Conservation (phyloP, 2,329 filamentous ascomycete genomes). For the Fusarium palustre region DNA sequence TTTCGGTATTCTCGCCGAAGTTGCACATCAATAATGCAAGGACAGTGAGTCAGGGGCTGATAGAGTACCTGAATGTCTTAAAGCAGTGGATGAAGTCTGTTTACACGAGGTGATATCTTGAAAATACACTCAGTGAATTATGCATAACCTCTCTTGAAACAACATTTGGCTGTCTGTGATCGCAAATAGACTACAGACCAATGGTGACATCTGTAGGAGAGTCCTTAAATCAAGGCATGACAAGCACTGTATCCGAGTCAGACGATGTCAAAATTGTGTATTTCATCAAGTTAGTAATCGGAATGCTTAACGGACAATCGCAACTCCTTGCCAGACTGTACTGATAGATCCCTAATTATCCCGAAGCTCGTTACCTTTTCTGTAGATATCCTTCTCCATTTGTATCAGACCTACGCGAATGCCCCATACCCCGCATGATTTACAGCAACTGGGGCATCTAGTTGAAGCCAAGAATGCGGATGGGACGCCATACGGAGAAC, state of each 20-base stretch:
- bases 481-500: conserved; percentile 28
- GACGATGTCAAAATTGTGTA: not conserved
- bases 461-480: conserved; percentile 13
- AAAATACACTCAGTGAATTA: not conserved
- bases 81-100: not conserved
- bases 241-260: conserved; percentile 1
- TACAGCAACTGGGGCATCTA: not conserved
- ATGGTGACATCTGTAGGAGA: not conserved
- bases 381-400: not conserved
- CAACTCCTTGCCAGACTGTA: not conserved
- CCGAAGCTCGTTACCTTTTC: conserved; percentile 20
- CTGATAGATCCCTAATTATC: conserved; percentile 30
- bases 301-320: not conserved
- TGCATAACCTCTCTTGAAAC: not conserved
- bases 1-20: not conserved
- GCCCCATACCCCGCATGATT: conserved; percentile 33
- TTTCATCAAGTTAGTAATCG: conserved; percentile 1
- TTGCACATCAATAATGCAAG: not conserved
- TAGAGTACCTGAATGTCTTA: not conserved
- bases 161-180: too few species aligned
- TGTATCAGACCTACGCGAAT: conserved; percentile 2
- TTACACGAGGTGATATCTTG: not conserved
- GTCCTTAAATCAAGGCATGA: not conserved
- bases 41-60: not conserved
- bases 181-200: not conserved